Evolutionary conservation across 768 basidiomycete genomes (phyloP).

Genomic region (Kwoniella europaea): DNA sequence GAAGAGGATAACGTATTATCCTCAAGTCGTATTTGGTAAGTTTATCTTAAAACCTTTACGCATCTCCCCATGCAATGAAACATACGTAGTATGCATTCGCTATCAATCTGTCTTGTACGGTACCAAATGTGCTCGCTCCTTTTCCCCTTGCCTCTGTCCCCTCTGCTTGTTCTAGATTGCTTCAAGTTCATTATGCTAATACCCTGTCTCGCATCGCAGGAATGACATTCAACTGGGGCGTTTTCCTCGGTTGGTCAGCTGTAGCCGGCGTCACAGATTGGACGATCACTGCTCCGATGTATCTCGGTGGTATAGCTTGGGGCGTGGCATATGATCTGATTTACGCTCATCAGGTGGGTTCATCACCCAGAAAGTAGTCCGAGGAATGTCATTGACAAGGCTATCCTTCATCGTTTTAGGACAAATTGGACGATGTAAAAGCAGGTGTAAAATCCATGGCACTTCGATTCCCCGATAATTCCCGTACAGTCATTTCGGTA

Average conservation of each 20-base stretch:
- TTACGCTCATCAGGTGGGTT: conserved; percentile 88
- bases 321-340: conserved; percentile 96
- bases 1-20: conserved; percentile 97
- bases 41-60: not conserved
- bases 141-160: too few species aligned
- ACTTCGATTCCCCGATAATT: conserved; percentile 76
- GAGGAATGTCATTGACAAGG: too few species aligned
- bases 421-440: conserved; percentile 85
- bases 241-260: conserved; percentile 93
- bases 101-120: too few species aligned
- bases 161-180: not conserved
- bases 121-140: too few species aligned
- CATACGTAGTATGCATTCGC: too few species aligned
- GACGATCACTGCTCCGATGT: conserved; percentile 81
- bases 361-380: too few species aligned
- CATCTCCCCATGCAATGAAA: not conserved
- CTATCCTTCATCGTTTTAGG: conserved; percentile 61
- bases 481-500: conserved; percentile 73
- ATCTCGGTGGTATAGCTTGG: conserved; percentile 88
- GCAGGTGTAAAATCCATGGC: conserved; percentile 94
- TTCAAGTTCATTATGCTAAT: not conserved
- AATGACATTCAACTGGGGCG: conserved; percentile 96
- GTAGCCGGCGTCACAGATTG: conserved; percentile 80
- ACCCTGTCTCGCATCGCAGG: conserved; percentile 62
- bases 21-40: conserved; percentile 90